phyloP scores from a whole-genome alignment of 169 alveolate species.

The Perkinsus chesapeaki region DNA sequence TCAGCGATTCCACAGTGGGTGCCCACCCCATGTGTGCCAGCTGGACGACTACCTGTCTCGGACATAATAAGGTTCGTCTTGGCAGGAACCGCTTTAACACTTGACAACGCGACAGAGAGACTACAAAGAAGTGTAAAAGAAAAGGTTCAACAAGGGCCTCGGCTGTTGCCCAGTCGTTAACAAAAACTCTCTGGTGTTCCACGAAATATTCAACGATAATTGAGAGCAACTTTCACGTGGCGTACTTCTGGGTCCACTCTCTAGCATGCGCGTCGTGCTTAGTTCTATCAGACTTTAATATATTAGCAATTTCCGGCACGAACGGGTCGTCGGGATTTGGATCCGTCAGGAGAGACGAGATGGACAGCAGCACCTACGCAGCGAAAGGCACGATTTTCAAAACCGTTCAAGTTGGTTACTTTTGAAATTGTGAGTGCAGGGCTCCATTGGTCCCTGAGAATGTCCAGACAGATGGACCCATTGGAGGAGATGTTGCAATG shows the following conservation, averaged over 20 bases:
- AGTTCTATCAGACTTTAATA: background rate
- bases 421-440: conserved; percentile 98
- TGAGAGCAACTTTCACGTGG: background rate
- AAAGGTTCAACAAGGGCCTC: background rate
- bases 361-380: conserved; percentile 81
- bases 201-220: background rate
- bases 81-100: too few species aligned
- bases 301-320: background rate
- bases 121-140: background rate
- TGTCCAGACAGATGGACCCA: conserved; percentile 97
- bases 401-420: conserved; percentile 39
- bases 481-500: conserved; percentile 93
- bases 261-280: conserved; percentile 30
- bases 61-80: too few species aligned
- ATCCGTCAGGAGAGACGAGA: conserved; percentile 95
- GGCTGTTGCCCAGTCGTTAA: background rate
- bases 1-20: background rate
- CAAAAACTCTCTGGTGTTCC: background rate
- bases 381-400: background rate
- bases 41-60: too few species aligned
- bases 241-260: conserved; percentile 33
- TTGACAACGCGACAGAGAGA: background rate
- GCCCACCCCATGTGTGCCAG: too few species aligned
- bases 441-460: conserved; percentile 96
- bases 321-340: conserved; percentile 91